Percentiles rank a stretch among this genome's conserved stretches.
Evolutionary conservation across 345 rosid species (phyloP).

Genomic region (Gossypium rotundifolium): DNA sequence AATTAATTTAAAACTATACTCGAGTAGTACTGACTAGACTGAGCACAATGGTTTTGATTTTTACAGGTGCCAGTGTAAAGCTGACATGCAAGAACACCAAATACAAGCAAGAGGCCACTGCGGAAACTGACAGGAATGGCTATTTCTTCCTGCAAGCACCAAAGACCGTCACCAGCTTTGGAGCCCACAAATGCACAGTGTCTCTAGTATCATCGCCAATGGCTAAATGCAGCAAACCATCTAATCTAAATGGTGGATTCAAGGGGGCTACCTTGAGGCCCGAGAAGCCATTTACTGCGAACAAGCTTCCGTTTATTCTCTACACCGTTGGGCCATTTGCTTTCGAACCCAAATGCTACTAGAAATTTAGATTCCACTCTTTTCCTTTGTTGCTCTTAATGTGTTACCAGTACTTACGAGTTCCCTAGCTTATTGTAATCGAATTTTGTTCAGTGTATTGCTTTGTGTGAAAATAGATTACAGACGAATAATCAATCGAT

Average conservation of each 20-base stretch:
- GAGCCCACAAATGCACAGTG: conserved; percentile 68
- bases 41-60: neutral
- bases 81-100: conserved; percentile 63
- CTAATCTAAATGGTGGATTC: conserved; percentile 52
- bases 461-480: conserved; percentile 10
- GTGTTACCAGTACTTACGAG: neutral
- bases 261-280: conserved; percentile 50
- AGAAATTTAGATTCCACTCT: conserved; percentile 1
- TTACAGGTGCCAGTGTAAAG: conserved; percentile 61
- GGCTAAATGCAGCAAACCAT: conserved; percentile 36
- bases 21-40: neutral
- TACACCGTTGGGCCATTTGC: conserved; percentile 79
- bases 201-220: conserved; percentile 41
- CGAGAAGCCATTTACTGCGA: conserved; percentile 24
- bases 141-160: conserved; percentile 68
- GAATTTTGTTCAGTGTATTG: neutral
- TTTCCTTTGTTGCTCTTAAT: neutral
- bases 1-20: neutral
- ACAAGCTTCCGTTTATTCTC: conserved; percentile 38
- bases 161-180: conserved; percentile 62
- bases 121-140: conserved; percentile 71
- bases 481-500: neutral
- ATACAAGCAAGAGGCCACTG: conserved; percentile 18
- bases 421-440: conserved; percentile 8
- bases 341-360: conserved; percentile 59